Evolutionary conservation across 2,329 filamentous ascomycete genomes (phyloP).

Genomic region (Claviceps sp.): DNA sequence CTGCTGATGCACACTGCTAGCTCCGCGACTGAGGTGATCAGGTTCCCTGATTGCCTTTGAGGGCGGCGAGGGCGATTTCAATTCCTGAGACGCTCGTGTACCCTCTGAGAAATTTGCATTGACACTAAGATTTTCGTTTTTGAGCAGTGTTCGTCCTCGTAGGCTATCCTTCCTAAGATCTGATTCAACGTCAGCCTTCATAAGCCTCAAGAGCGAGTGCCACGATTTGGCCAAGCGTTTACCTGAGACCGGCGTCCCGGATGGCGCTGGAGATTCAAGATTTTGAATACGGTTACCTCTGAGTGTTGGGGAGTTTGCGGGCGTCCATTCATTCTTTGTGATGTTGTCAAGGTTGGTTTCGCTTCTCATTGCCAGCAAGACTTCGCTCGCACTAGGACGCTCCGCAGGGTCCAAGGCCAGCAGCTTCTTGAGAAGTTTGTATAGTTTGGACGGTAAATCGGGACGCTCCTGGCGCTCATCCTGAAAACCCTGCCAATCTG

Average conservation of each 20-base stretch:
- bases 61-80: slow-evolving; percentile 8
- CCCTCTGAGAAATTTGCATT: slow-evolving; percentile 13
- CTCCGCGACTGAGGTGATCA: background rate
- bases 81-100: slow-evolving; percentile 6
- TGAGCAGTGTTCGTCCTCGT: slow-evolving; percentile 6
- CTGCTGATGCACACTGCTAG: background rate
- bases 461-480: slow-evolving; percentile 60
- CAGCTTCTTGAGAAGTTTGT: slow-evolving; percentile 68
- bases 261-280: slow-evolving; percentile 38
- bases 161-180: slow-evolving; percentile 18
- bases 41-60: background rate
- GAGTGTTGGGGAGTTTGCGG: slow-evolving; percentile 26
- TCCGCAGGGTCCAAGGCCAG: slow-evolving; percentile 64
- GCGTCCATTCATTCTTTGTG: slow-evolving; percentile 18
- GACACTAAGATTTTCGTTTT: background rate
- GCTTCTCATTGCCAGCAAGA: slow-evolving; percentile 62
- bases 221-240: slow-evolving; percentile 1
- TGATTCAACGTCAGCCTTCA: slow-evolving; percentile 9
- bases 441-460: slow-evolving; percentile 76
- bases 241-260: slow-evolving; percentile 36
- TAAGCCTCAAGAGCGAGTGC: background rate
- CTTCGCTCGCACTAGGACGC: slow-evolving; percentile 74
- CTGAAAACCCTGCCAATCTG: slow-evolving; percentile 74
- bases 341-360: slow-evolving; percentile 39
- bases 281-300: slow-evolving; percentile 37